Evolutionary conservation across 441 rosid species (phyloP), one percentile per base, ranked within the genome.

Genomic region (Pelargonium fulgidum): DNA sequence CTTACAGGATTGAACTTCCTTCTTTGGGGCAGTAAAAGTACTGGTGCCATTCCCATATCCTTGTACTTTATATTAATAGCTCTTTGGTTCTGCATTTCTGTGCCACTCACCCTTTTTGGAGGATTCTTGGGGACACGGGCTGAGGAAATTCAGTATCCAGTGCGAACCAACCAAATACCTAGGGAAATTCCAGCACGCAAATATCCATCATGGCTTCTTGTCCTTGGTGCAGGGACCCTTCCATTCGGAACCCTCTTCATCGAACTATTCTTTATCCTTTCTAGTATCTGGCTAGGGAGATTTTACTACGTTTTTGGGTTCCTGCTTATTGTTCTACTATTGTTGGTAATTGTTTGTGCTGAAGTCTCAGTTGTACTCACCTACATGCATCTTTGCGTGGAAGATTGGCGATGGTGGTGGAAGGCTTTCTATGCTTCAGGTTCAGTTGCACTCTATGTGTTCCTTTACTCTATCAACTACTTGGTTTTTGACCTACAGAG

Each of bases 321-420:
- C 88, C 75, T 91, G 75, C 86, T 94, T 39, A 81, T 90, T 12
- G 97, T 91, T 66, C 83, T 94, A 10, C 41, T 83, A 14, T 81
- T 94, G 42, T 83, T 94, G 68, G 85, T 89, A 14, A 75, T 91
- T 1, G 96, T 94, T 14, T 94, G 97, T 66, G 99, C 97, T 22
- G 97, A 94, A 79, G 97, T 94, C 7, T 94, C 97, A 0, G 89
- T 94, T 70, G 97, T 94, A 45, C 85, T 91, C 56, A 94, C 97
- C 45, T 94, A 94, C 79, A 91, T 94, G 99, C 97, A 94, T 65
- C 97, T 94, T 8, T 94, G 99, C 16, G 94, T 88, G 17, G 99
- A 94, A 81, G 99, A 94, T 70, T 94, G 96, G 95, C 84, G 84
- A 65, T 94, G 99, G 97, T 91, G 99, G 99, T 94, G 97, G 99